phyloP scores from a whole-genome alignment of 2,329 filamentous ascomycete genomes.

The Capronia coronata region DNA sequence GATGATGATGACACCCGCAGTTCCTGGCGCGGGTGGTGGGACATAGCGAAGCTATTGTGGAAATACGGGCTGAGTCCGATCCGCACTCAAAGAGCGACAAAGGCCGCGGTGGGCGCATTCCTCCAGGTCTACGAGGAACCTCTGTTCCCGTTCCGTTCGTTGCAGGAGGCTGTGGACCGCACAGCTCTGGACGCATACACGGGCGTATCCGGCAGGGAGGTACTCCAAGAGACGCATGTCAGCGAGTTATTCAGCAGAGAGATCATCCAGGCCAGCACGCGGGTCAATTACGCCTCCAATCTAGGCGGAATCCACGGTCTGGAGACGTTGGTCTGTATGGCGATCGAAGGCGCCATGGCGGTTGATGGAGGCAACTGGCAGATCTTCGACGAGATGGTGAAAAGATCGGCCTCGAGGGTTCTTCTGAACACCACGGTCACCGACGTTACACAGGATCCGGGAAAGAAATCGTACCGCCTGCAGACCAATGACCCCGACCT shows the following conservation, averaged over 20 bases:
- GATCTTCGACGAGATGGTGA: slow-evolving; percentile 80
- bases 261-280: slow-evolving; percentile 80
- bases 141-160: slow-evolving; percentile 73
- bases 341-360: slow-evolving; percentile 72
- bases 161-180: slow-evolving; percentile 62
- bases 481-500: slow-evolving; percentile 31
- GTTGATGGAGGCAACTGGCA: slow-evolving; percentile 86
- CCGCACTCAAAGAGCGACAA: slow-evolving; percentile 65
- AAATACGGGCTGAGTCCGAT: slow-evolving; percentile 76
- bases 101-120: slow-evolving; percentile 64
- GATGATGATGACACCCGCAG: slow-evolving; percentile 31
- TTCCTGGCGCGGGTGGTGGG: slow-evolving; percentile 60
- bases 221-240: slow-evolving; percentile 62
- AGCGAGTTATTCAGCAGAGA: slow-evolving; percentile 64
- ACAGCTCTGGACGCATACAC: slow-evolving; percentile 63
- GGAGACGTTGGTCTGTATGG: slow-evolving; percentile 87
- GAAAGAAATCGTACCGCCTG: slow-evolving; percentile 34
- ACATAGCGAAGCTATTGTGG: slow-evolving; percentile 71
- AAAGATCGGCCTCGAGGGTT: slow-evolving; percentile 55
- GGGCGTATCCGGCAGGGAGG: slow-evolving; percentile 65
- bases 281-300: slow-evolving; percentile 93
- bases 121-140: slow-evolving; percentile 72
- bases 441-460: slow-evolving; percentile 41
- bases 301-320: slow-evolving; percentile 78
- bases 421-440: slow-evolving; percentile 63